A percentile compares a stretch with the other conserved stretches of the same genome.
Conservation (phyloP, 768 basidiomycete species). For the Tubosaeta sp. region DNA sequence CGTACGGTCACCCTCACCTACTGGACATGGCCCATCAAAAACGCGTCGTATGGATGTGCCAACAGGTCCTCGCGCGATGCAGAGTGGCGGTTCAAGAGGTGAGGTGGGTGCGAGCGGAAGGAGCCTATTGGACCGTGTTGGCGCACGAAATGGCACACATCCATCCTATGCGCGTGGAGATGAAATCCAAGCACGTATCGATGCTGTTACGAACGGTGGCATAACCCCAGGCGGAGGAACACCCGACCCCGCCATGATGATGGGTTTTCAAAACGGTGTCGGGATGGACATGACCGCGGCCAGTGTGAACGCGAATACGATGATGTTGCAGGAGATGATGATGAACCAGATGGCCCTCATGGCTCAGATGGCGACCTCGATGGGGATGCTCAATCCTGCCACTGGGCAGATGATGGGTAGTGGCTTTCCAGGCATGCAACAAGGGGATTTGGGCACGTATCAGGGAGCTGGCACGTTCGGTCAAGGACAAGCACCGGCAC, state of each 20-base stretch:
- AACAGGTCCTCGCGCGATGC: slow-evolving; percentile 84
- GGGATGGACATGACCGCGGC: slow-evolving; percentile 38
- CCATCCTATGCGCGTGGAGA: slow-evolving; percentile 42
- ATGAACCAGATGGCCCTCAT: slow-evolving; percentile 90
- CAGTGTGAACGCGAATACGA: slow-evolving; percentile 61
- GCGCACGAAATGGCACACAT: slow-evolving; percentile 43
- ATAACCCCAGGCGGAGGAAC: slow-evolving; percentile 30
- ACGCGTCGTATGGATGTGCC: slow-evolving; percentile 72
- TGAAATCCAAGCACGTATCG: slow-evolving; percentile 75
- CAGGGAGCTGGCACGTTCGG: slow-evolving; percentile 27
- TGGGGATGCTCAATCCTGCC: slow-evolving; percentile 69
- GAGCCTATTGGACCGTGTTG: slow-evolving; percentile 81
- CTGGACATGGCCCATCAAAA: slow-evolving; percentile 64
- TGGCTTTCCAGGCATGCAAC: slow-evolving; percentile 58
- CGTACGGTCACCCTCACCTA: slow-evolving; percentile 61
- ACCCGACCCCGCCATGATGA: slow-evolving; percentile 39
- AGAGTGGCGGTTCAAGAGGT: slow-evolving; percentile 20
- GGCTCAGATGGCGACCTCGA: slow-evolving; percentile 85
- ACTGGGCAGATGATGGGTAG: slow-evolving; percentile 53
- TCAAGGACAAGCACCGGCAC: slow-evolving; percentile 16
- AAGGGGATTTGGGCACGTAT: slow-evolving; percentile 47
- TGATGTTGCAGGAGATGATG: slow-evolving; percentile 85
- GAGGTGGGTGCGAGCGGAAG: slow-evolving; percentile 36
- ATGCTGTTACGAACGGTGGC: slow-evolving; percentile 64
- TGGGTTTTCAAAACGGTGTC: slow-evolving; percentile 43